Percentiles rank a stretch among this genome's conserved stretches.
These are phyloP conservation scores for Camelina laxa DNA, from an alignment of 345 rosid species.

Conservation along the genomic window DNA sequence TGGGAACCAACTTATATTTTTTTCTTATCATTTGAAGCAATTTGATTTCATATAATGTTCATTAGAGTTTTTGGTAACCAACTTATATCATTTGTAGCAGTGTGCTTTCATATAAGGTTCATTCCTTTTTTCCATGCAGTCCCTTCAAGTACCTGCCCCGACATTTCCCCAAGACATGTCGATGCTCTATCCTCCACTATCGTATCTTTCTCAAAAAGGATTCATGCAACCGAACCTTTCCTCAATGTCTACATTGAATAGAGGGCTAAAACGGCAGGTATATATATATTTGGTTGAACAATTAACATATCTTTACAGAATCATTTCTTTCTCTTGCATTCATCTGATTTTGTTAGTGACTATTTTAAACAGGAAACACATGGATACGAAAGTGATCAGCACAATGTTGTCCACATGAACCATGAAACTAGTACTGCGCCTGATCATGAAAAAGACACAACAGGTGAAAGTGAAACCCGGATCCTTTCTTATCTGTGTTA, in stretches of 20 bases:
- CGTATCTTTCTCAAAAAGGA: slow-evolving; percentile 49
- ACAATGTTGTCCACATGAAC: slow-evolving; percentile 71
- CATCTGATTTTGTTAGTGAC: slow-evolving; percentile 15
- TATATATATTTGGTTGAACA: slow-evolving; percentile 36
- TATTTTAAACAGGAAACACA: slow-evolving; percentile 50
- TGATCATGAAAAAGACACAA: slow-evolving; percentile 22
- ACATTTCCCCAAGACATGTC: slow-evolving; percentile 59
- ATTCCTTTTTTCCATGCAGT: too few relatives aligned
- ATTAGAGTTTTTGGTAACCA: slow-evolving; percentile 22
- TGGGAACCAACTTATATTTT: neutral
- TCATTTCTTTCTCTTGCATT: slow-evolving; percentile 9
- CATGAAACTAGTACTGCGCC: slow-evolving; percentile 48
- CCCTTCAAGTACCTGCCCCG: slow-evolving; percentile 61
- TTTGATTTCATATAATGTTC: neutral
- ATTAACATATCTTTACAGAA: neutral
- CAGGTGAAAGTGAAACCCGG: slow-evolving; percentile 2
- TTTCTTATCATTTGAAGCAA: neutral
- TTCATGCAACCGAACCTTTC: slow-evolving; percentile 53
- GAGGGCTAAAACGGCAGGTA: slow-evolving; percentile 71
- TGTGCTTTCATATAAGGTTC: neutral
- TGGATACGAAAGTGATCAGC: slow-evolving; percentile 75
- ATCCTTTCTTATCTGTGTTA: neutral
- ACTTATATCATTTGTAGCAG: neutral
- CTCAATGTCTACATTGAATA: slow-evolving; percentile 52
- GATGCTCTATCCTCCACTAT: slow-evolving; percentile 61